Conservation (phyloP, 495 filamentous ascomycete species). For the Talaromyces thailandensis region DNA sequence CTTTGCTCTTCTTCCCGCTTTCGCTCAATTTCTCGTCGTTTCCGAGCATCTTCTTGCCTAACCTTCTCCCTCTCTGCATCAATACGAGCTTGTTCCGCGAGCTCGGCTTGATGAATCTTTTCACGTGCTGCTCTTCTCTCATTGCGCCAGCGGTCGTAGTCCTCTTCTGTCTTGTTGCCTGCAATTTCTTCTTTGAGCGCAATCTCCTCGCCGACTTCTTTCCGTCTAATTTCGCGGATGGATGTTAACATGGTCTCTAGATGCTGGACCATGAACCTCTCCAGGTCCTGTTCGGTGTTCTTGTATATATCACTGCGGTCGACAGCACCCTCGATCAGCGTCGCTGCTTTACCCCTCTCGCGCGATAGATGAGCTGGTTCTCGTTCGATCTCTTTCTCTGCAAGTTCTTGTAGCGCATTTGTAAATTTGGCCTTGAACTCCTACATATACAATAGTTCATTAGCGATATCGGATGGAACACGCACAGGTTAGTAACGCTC, state of each 20-base stretch:
- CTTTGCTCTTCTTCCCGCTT: conserved; percentile 47
- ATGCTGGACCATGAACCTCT: conserved; percentile 56
- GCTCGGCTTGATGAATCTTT: conserved; percentile 52
- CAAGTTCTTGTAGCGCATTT: conserved; percentile 57
- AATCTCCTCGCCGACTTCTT: conserved; percentile 66
- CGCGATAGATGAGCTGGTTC: conserved; percentile 67
- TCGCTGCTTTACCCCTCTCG: conserved; percentile 70
- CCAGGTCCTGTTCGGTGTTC: conserved; percentile 56
- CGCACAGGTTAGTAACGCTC: not conserved
- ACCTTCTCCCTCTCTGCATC: conserved; percentile 60
- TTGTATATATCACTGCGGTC: conserved; percentile 78
- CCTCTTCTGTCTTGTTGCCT: conserved; percentile 74
- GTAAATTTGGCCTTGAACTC: conserved; percentile 59
- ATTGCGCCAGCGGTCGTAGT: conserved; percentile 67
- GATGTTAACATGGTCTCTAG: conserved; percentile 53
- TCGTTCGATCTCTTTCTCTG: conserved; percentile 73
- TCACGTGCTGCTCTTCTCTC: conserved; percentile 56
- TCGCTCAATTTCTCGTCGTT: conserved; percentile 55
- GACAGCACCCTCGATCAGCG: conserved; percentile 77
- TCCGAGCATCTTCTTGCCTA: conserved; percentile 55
- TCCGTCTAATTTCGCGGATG: conserved; percentile 57
- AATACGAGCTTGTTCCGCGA: conserved; percentile 49
- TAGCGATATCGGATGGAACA: conserved; percentile 3
- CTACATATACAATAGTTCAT: conserved; percentile 28
- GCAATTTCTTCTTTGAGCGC: conserved; percentile 58